Base-by-base conservation (phyloP, 768 basidiomycete species). In the Russula compacta region DNA sequence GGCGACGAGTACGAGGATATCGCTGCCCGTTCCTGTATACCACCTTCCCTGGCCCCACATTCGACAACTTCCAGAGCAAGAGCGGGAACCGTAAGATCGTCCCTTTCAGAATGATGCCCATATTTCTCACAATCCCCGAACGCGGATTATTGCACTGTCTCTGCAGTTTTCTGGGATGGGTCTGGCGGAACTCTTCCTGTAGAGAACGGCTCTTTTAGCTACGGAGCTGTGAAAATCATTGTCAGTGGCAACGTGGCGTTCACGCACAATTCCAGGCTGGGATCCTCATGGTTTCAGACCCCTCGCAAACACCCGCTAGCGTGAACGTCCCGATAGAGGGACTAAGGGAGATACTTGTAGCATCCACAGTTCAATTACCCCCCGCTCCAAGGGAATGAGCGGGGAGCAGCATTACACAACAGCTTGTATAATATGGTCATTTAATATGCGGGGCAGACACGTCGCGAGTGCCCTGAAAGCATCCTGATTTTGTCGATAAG, bases 1-100 rank as follows among this genome's bases (percentile, higher is more conserved):
- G 87, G 87, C 14, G 73, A 81, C 65, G 87, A 89, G 69, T 89
- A 88, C 68, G 83, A 86, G 67, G 85, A 87, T 66, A 88, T 88
- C 38, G 72, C 81, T 4, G 86, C 57, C 64, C 15, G 61, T 81
- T 81, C 39, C 73, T 79, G 2, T 88, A 89, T 69, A 77, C 79
- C 49, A 74, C 75, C 42, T 83, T 78, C 67, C 87, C 86, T 7
- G 84, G 79, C 6, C 74, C 75, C 19, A 73, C 72, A 9, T 70
- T 68, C 21, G 58, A 65, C 19, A 66, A 70, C 5, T 83, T 86
- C 71, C 46, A 63, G 44, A 33, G 59, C 14, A 82, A 83, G 70
- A 68, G 62, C 60, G 24, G n/a, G 14, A 6, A 12, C 6, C 57
- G 60, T 36, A 35, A 21, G 2, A 50, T 65, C 35, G 17, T 35